These are phyloP conservation scores for Sporothrix curviconia DNA, from an alignment of 2,329 filamentous ascomycete genomes.

Conservation along the genomic window DNA sequence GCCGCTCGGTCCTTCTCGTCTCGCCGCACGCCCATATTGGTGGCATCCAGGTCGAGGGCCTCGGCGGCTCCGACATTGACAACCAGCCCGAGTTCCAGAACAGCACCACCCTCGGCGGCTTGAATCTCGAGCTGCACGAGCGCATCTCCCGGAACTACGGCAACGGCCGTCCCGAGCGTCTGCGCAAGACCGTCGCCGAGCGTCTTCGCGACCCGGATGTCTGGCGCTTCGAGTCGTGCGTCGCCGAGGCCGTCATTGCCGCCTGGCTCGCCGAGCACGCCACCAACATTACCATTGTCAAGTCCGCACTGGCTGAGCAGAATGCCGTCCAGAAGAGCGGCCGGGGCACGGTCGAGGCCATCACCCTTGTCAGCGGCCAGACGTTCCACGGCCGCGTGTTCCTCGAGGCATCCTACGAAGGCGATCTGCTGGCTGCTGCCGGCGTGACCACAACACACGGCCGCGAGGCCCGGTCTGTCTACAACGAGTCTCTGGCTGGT, in stretches of 20 bases:
- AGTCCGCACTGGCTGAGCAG: neutral
- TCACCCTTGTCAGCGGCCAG: neutral
- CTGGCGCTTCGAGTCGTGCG: conserved; percentile 7
- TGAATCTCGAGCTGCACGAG: conserved; percentile 5
- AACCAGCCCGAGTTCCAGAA: conserved; percentile 12
- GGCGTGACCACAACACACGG: neutral
- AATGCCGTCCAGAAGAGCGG: neutral
- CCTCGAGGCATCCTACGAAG: conserved; percentile 2
- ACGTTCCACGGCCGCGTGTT: neutral
- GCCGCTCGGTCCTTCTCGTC: neutral
- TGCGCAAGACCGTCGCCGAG: neutral
- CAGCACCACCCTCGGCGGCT: conserved; percentile 4
- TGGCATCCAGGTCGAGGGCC: conserved; percentile 6
- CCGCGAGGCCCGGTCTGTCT: neutral
- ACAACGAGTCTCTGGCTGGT: neutral
- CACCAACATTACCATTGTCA: neutral
- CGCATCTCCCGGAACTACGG: neutral
- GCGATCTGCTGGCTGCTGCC: neutral
- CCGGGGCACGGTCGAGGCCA: neutral
- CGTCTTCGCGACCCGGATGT: conserved; percentile 18
- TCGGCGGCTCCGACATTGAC: conserved; percentile 8
- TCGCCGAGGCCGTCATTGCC: neutral
- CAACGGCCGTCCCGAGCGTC: neutral
- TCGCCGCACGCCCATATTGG: conserved; percentile 5
- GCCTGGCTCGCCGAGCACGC: neutral